A percentile compares a stretch with the other conserved stretches of the same genome.
Evolutionary conservation across 2,329 filamentous ascomycete genomes (phyloP).

Genomic region (Trichoderma atrobrunneum): DNA sequence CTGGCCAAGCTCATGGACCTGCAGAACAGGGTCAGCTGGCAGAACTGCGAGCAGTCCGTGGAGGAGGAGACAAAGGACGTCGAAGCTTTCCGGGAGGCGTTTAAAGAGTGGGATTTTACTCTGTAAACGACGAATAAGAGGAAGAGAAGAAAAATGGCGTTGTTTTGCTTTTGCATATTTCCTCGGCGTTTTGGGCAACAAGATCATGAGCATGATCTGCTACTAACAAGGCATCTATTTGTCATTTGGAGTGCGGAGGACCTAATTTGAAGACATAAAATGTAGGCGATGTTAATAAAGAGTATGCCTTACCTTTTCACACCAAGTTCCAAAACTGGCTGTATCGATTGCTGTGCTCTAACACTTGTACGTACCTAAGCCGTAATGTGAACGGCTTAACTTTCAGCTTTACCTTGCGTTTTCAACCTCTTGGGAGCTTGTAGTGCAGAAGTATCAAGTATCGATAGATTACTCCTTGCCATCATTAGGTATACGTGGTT

Average conservation of each 20-base stretch:
- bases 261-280: background rate
- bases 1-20: slow-evolving; percentile 82
- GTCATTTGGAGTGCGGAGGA: background rate
- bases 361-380: background rate
- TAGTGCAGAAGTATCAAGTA: background rate
- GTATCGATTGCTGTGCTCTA: background rate
- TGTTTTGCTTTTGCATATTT: background rate
- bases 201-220: background rate
- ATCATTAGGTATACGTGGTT: background rate
- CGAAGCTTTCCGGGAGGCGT: slow-evolving; percentile 74
- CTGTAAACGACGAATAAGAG: slow-evolving; percentile 25
- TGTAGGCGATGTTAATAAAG: background rate
- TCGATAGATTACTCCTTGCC: background rate
- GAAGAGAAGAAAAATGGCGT: background rate
- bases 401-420: background rate
- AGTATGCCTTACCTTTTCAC: background rate
- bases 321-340: background rate
- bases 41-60: slow-evolving; percentile 73
- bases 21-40: slow-evolving; percentile 79
- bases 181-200: background rate
- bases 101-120: slow-evolving; percentile 85
- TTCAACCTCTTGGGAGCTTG: background rate
- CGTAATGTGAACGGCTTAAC: background rate
- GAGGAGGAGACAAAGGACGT: slow-evolving; percentile 79
- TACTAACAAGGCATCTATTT: background rate